phyloP scores from a whole-genome alignment of 2,329 filamentous ascomycete genomes.

The Bipolaris zeicola region DNA sequence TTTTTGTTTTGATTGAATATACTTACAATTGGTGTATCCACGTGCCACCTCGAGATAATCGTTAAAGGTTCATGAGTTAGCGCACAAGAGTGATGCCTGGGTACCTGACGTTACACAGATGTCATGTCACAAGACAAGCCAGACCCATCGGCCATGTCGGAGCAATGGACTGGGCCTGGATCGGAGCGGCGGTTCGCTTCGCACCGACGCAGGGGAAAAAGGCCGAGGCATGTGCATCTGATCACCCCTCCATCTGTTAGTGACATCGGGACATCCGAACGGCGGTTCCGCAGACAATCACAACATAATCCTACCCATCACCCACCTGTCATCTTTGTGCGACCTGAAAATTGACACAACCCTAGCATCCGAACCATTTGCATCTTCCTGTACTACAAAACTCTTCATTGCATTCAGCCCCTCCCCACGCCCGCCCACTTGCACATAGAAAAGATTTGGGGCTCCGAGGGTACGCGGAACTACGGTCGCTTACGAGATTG shows the following conservation, averaged over 20 bases:
- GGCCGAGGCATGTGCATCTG: constrained; percentile 15
- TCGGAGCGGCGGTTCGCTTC: constrained; percentile 4
- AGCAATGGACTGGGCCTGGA: neutral
- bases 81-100: neutral
- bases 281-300: constrained; percentile 12
- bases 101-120: neutral
- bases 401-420: neutral
- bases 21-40: neutral
- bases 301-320: neutral
- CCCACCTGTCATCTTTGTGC: neutral
- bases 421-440: neutral
- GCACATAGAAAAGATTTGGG: neutral
- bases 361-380: neutral
- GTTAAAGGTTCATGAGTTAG: neutral
- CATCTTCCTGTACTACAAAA: neutral
- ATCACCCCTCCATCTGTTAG: constrained; percentile 13
- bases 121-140: constrained; percentile 1
- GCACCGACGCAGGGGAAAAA: constrained; percentile 17
- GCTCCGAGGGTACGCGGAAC: constrained; percentile 3
- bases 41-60: neutral
- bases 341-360: neutral
- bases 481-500: constrained; percentile 10
- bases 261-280: constrained; percentile 9
- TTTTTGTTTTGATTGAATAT: neutral
- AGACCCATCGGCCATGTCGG: constrained; percentile 11